Conservation (phyloP, 2,329 filamentous ascomycete genomes). For the Verticillium nubilum region DNA sequence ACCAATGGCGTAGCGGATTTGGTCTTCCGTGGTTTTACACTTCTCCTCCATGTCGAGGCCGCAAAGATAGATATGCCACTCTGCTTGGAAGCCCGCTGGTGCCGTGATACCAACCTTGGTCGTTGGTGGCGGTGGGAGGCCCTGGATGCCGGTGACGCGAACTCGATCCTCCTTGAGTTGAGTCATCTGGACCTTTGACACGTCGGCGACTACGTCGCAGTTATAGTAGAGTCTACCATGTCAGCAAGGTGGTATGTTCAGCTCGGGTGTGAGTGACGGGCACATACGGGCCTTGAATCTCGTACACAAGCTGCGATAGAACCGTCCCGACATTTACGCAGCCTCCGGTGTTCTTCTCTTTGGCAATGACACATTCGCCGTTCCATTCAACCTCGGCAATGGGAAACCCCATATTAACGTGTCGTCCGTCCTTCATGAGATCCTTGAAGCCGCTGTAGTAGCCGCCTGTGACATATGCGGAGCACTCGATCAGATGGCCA, state of each 20-base stretch:
- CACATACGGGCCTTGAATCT: constrained; percentile 32
- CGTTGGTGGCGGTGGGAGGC: constrained; percentile 38
- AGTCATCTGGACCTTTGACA: constrained; percentile 27
- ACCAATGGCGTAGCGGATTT: constrained; percentile 36
- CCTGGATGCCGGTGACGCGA: constrained; percentile 32
- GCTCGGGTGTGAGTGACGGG: background rate
- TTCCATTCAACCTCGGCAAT: constrained; percentile 42
- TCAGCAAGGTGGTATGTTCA: background rate
- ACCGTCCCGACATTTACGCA: constrained; percentile 28
- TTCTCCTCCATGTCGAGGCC: constrained; percentile 44
- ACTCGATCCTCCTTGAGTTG: constrained; percentile 30
- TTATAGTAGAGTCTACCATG: constrained; percentile 34
- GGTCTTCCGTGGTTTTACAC: constrained; percentile 41
- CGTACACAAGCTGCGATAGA: constrained; percentile 41
- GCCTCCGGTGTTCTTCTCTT: constrained; percentile 37
- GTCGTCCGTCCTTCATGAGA: background rate
- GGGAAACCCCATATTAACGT: constrained; percentile 19
- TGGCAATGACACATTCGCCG: constrained; percentile 40
- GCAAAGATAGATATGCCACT: constrained; percentile 37
- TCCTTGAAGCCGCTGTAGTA: constrained; percentile 24
- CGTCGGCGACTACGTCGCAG: constrained; percentile 38
- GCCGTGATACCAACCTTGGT: constrained; percentile 47
- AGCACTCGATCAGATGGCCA: constrained; percentile 17
- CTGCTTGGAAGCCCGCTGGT: constrained; percentile 38
- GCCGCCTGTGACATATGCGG: constrained; percentile 22